These are phyloP conservation scores for Ascochyta koolunga DNA, from an alignment of 2,329 filamentous ascomycete genomes.

Conservation along the genomic window DNA sequence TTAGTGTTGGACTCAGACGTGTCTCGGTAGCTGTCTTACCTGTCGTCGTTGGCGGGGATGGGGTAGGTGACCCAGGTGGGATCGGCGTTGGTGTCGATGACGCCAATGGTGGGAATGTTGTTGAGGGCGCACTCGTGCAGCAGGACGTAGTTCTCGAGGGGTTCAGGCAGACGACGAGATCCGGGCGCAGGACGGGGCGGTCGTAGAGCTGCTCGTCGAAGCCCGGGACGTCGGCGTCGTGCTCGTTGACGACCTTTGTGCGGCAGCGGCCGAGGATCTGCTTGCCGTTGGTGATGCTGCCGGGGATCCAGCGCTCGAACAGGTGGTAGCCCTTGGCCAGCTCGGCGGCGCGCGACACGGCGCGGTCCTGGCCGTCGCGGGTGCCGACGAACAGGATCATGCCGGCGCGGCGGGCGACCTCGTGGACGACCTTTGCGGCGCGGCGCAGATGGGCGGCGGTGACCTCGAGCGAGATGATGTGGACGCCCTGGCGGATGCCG, in stretches of 20 bases:
- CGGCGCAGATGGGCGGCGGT: constrained; percentile 90
- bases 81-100: constrained; percentile 92
- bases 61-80: constrained; percentile 95
- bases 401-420: constrained; percentile 81
- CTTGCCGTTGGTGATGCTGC: constrained; percentile 89
- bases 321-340: constrained; percentile 82
- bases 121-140: constrained; percentile 89
- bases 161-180: constrained; percentile 91
- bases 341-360: constrained; percentile 80
- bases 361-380: constrained; percentile 77
- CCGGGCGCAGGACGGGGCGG: constrained; percentile 75
- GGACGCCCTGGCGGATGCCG: constrained; percentile 83
- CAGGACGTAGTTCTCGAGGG: constrained; percentile 86
- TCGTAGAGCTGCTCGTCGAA: constrained; percentile 70
- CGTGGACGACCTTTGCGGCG: constrained; percentile 88
- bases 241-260: constrained; percentile 77
- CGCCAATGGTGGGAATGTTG: constrained; percentile 89
- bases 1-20: too few species aligned
- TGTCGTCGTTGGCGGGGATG: constrained; percentile 96
- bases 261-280: constrained; percentile 76
- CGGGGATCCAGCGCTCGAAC: constrained; percentile 91
- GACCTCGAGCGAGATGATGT: constrained; percentile 90
- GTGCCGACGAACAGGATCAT: constrained; percentile 92
- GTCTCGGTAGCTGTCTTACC: too few species aligned
- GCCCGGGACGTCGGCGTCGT: constrained; percentile 67